These are phyloP conservation scores for Psidium friedrichsthalianum DNA, from an alignment of 345 rosid species.

Conservation along the genomic window DNA sequence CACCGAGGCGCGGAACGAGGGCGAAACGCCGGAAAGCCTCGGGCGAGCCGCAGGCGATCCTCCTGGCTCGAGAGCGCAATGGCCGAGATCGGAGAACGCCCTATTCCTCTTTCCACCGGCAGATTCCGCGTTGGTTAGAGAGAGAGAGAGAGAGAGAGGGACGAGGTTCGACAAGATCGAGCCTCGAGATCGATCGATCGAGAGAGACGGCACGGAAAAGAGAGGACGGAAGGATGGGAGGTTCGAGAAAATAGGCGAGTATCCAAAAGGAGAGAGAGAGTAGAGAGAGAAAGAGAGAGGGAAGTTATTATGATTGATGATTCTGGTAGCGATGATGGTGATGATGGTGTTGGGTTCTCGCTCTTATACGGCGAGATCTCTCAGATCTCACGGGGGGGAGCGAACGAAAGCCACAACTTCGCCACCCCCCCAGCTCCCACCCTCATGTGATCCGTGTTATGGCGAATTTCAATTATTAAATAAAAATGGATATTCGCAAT, in stretches of 20 bases:
- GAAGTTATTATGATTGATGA: conserved; percentile 4
- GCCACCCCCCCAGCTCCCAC: too few species aligned
- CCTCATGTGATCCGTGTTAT: not conserved
- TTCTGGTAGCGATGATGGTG: not conserved
- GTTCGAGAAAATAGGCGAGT: conserved; percentile 16
- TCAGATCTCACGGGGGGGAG: conserved; percentile 8
- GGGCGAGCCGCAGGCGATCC: not conserved
- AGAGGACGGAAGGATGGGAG: conserved; percentile 4
- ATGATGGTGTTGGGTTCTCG: not conserved
- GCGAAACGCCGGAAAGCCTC: too few species aligned
- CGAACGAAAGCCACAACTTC: conserved; percentile 39
- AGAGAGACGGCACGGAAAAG: not conserved
- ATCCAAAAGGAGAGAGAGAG: not conserved
- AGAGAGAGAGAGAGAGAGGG: not conserved
- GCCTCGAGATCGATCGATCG: not conserved
- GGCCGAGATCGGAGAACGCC: not conserved
- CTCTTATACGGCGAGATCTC: not conserved
- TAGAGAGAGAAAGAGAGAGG: not conserved
- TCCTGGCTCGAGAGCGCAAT: not conserved
- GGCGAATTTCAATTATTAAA: not conserved
- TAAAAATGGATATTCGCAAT: not conserved
- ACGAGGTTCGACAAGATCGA: not conserved
- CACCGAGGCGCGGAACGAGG: too few species aligned
- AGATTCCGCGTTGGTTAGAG: not conserved
- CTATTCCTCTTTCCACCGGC: not conserved